phyloP scores from a whole-genome alignment of 805 yeast genomes.

The Metschnikowia picachoensis region DNA sequence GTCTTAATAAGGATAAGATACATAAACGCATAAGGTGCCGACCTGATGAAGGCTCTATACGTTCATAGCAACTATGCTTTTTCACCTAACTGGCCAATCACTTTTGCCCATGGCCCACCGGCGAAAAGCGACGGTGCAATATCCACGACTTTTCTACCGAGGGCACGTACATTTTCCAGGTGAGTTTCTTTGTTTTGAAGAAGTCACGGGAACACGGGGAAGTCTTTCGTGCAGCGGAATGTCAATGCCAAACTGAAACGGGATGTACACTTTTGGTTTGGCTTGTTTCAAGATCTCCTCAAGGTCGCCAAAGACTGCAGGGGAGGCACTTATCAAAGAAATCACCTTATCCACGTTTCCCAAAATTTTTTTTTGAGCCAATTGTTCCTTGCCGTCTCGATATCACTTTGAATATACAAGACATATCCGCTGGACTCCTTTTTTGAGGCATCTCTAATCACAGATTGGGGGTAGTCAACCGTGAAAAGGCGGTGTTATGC shows the following conservation, averaged over 20 bases:
- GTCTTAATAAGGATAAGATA: too few relatives aligned
- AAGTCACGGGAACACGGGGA: constrained; percentile 19
- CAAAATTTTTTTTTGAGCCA: constrained; percentile 27
- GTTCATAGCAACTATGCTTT: too few relatives aligned
- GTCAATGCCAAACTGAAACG: constrained; percentile 39
- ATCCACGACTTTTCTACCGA: constrained; percentile 47
- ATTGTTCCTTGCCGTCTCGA: constrained; percentile 20
- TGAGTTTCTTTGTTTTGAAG: constrained; percentile 29
- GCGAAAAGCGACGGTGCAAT: constrained; percentile 38
- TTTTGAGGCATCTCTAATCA: constrained; percentile 44
- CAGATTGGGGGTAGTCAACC: too few relatives aligned
- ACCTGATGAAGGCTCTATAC: too few relatives aligned
- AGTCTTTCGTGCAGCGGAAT: constrained; percentile 20
- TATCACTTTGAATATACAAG: constrained; percentile 36
- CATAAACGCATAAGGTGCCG: too few relatives aligned
- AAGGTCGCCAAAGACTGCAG: constrained; percentile 28
- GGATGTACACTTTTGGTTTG: constrained; percentile 43
- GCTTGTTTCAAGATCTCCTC: constrained; percentile 37
- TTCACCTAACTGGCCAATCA: constrained; percentile 34
- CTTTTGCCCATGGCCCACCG: constrained; percentile 19
- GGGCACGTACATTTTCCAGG: constrained; percentile 36
- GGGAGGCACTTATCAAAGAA: constrained; percentile 36
- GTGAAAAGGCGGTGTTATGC: too few relatives aligned
- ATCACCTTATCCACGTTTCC: constrained; percentile 49
- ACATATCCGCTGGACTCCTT: constrained; percentile 29